Percentiles rank a stretch among this genome's conserved stretches.
phyloP scores from a whole-genome alignment of 257 asterid genomes.

The Capsicum pubescens region DNA sequence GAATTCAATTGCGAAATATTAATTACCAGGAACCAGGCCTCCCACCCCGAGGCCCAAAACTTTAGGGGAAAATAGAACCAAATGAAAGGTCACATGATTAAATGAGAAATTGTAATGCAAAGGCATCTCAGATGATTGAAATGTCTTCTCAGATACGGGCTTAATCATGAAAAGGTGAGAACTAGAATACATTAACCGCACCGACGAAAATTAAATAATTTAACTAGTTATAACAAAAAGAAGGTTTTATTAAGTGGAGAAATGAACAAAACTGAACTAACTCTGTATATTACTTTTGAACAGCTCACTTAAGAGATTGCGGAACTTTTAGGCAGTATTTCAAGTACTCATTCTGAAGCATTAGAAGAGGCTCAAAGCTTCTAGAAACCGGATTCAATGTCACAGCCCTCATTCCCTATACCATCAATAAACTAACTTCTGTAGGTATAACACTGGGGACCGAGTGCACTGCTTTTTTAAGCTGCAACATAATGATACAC shows the following conservation, averaged over 20 bases:
- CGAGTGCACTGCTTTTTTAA: neutral
- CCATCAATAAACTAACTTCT: neutral
- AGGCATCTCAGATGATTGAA: conserved; percentile 18
- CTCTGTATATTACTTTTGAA: conserved; percentile 7
- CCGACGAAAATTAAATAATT: neutral
- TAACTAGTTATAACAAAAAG: conserved; percentile 5
- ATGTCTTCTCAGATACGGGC: neutral
- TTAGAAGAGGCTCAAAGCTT: conserved; percentile 21
- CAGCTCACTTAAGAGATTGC: neutral
- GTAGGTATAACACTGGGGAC: neutral
- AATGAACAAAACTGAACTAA: conserved; percentile 18
- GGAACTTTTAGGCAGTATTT: conserved; percentile 7
- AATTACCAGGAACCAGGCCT: conserved; percentile 25
- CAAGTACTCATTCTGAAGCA: conserved; percentile 8
- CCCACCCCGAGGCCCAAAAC: conserved; percentile 27
- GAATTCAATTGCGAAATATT: conserved; percentile 33
- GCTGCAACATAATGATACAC: neutral
- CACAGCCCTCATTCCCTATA: neutral
- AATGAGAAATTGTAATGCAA: conserved; percentile 14
- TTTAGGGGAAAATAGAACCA: conserved; percentile 33
- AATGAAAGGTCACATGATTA: neutral
- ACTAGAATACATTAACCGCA: conserved; percentile 4
- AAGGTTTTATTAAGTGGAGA: neutral
- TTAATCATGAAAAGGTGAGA: neutral
- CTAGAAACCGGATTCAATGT: conserved; percentile 16